A percentile compares a stretch with the other conserved stretches of the same genome.
Conservation (phyloP, 768 basidiomycete species). For the Termitomyces sp. region DNA sequence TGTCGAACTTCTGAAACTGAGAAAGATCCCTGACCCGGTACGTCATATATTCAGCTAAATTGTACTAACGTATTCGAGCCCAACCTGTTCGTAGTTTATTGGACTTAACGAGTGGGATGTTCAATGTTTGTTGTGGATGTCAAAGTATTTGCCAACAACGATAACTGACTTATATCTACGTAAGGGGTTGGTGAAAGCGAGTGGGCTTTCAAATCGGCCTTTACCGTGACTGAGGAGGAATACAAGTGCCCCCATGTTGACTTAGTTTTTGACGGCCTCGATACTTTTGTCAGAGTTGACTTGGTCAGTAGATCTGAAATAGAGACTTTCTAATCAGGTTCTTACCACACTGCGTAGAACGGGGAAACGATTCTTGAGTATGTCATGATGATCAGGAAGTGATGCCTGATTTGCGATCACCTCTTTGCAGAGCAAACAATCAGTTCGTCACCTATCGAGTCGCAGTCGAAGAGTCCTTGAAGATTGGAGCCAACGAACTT, state of each 20-base stretch:
- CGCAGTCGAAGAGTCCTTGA: slow-evolving; percentile 49
- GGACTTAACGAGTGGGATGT: slow-evolving; percentile 86
- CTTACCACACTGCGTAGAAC: slow-evolving; percentile 49
- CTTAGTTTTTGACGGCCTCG: slow-evolving; percentile 86
- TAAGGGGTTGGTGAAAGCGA: slow-evolving; percentile 85
- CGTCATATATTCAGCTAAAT: slow-evolving; percentile 20
- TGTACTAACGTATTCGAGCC: not conserved
- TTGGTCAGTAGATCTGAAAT: slow-evolving; percentile 44
- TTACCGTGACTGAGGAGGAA: slow-evolving; percentile 46
- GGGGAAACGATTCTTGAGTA: slow-evolving; percentile 63
- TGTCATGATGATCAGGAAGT: slow-evolving; percentile 4
- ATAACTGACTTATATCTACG: not conserved
- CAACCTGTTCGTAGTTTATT: slow-evolving; percentile 44
- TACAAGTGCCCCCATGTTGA: slow-evolving; percentile 49
- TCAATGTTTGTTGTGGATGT: slow-evolving; percentile 51
- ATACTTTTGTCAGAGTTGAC: slow-evolving; percentile 76
- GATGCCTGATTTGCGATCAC: not conserved
- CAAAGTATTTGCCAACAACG: not conserved
- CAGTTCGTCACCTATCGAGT: slow-evolving; percentile 80
- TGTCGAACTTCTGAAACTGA: slow-evolving; percentile 70
- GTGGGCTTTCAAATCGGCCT: slow-evolving; percentile 77
- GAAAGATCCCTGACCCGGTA: slow-evolving; percentile 81
- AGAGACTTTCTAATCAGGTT: not conserved
- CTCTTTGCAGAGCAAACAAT: slow-evolving; percentile 53
- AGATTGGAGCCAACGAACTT: slow-evolving; percentile 59